Evolutionary conservation across 306 rosid genomes (phyloP).

Genomic region (Lathyrus oleraceus): DNA sequence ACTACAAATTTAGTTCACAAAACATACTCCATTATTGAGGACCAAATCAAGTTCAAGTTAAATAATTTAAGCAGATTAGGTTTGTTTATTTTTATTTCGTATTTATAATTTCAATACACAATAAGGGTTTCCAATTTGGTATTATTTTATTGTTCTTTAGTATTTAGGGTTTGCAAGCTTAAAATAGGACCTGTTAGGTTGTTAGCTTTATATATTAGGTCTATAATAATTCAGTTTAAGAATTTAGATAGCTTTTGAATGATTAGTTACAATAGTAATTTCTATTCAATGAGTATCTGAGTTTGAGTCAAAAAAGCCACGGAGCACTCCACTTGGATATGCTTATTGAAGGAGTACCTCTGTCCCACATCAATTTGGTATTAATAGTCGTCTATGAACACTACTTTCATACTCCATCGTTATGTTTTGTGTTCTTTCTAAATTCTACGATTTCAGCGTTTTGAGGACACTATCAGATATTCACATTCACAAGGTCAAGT

Average conservation of each 20-base stretch:
- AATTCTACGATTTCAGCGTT: too few species aligned
- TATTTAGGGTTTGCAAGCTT: not conserved
- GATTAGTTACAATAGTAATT: not conserved
- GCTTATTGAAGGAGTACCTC: not conserved
- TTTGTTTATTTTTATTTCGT: not conserved
- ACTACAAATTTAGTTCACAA: slow-evolving; percentile 21
- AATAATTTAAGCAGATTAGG: not conserved
- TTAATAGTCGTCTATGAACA: not conserved
- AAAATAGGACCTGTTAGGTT: slow-evolving; percentile 3
- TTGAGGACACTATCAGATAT: too few species aligned
- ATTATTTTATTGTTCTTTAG: slow-evolving; percentile 8
- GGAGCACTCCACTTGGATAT: not conserved
- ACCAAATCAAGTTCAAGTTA: slow-evolving; percentile 14
- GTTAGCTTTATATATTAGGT: not conserved
- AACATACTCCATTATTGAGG: slow-evolving; percentile 20
- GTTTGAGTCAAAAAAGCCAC: not conserved
- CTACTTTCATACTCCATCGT: too few species aligned
- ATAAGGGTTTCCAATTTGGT: not conserved
- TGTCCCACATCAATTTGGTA: not conserved
- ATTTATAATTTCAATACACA: not conserved
- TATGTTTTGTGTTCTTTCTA: too few species aligned
- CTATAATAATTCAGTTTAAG: slow-evolving; percentile 1
- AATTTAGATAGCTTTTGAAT: not conserved
- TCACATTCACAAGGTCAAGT: too few species aligned
- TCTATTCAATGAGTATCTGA: not conserved